Base-by-base conservation (phyloP, 83 land plant genomes). In the Larix sibirica region DNA sequence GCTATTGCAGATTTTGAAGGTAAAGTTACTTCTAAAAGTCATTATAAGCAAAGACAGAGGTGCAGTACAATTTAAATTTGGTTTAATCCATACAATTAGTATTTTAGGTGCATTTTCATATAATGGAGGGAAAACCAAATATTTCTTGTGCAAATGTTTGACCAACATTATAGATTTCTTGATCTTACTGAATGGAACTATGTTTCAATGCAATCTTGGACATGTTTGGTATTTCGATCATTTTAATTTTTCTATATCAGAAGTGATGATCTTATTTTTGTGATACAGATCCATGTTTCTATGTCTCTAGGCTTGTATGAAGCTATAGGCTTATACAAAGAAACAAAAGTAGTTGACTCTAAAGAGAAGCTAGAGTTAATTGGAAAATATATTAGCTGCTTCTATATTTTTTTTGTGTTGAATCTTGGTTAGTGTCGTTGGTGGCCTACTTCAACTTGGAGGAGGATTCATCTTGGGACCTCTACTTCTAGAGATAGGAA, bases 391-490 rank as follows among this genome's bases (percentile, higher is more conserved):
- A 61, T 70, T 87, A 83, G 80, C 77, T 90, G 62, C 8, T 84
- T 65, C 71, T 85, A 14, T 93, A 87, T 76, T 86, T 89, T 63
- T 68, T 62, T 58, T 77, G 50, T 77, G 95, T 28, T 28, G 95
- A 1, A 47, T 93, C 28, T 2, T 91, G 18, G 93, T 90, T 26
- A 90, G 95, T 42, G 28, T 28, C 28, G 28, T 28, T 28, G 28
- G 28, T 28, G 28, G 28, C 28, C 28, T 28, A 28, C 28, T 28
- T 28, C 28, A 28, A 28, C 28, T 93, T 16, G 95, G 93, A 64
- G 95, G 95, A 62, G 93, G 93, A 28, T 89, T 89, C 71, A 93
- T 89, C 13, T 77, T 93, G 59, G 93, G 89, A 12, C 93, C 95
- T 33, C 79, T 93, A 4, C 81, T 91, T 64, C 80, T 91, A 67